A percentile compares a stretch with the other conserved stretches of the same genome.
phyloP scores from a whole-genome alignment of 306 rosid species.

The Albizia julibrissin region DNA sequence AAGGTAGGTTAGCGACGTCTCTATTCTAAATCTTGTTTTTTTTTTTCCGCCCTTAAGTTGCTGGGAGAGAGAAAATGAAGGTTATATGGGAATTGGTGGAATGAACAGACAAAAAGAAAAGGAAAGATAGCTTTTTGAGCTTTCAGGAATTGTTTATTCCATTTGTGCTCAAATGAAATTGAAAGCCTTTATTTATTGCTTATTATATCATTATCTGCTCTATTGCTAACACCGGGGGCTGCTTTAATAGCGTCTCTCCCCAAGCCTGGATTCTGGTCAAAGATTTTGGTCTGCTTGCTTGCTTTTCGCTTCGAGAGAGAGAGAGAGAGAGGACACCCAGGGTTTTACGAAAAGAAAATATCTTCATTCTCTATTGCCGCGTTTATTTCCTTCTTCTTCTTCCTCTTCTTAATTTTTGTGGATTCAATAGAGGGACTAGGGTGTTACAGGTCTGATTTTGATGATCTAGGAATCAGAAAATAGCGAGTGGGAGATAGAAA shows the following conservation, averaged over 20 bases:
- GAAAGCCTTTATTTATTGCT: conserved; percentile 25
- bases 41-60: no score
- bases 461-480: not conserved
- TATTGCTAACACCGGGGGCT: conserved; percentile 19
- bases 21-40: not conserved
- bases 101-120: conserved; percentile 23
- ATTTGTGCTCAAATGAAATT: conserved; percentile 10
- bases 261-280: conserved; percentile 50
- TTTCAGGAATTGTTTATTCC: conserved; percentile 32
- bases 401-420: not conserved
- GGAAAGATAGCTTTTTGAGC: conserved; percentile 31
- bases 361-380: conserved; percentile 1
- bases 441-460: conserved; percentile 27
- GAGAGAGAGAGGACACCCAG: not conserved
- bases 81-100: conserved; percentile 1
- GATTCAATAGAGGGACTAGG: not conserved
- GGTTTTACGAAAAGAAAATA: conserved; percentile 10
- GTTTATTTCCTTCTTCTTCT: not conserved
- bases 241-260: conserved; percentile 42
- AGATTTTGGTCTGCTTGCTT: conserved; percentile 41
- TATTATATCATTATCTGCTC: conserved; percentile 18
- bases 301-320: conserved; percentile 31
- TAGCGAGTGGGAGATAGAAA: conserved; percentile 3
- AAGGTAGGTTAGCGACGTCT: not conserved
- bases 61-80: not conserved